Percentiles rank a stretch among this genome's conserved stretches.
Evolutionary conservation across 108 stramenopile species (phyloP).

Genomic region (Aureococcus anophagefferens): DNA sequence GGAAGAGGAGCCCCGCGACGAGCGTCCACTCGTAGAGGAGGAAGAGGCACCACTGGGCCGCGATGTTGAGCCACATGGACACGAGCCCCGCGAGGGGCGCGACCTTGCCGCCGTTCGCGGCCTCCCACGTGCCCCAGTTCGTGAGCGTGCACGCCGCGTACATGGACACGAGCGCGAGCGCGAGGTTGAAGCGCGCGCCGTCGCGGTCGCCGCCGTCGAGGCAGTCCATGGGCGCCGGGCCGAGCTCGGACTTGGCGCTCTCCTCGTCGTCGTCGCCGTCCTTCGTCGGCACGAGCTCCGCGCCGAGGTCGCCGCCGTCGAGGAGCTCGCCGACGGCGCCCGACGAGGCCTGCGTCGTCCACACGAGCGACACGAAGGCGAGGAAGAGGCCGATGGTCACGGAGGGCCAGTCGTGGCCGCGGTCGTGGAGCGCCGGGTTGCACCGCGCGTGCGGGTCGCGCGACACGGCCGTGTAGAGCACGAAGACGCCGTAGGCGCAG

Average conservation of each 20-base stretch:
- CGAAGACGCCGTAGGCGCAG: slow-evolving; percentile 66
- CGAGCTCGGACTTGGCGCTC: neutral
- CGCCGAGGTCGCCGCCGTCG: neutral
- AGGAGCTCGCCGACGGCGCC: neutral
- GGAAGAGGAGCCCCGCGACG: slow-evolving; percentile 72
- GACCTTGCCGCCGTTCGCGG: slow-evolving; percentile 52
- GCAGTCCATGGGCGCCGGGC: slow-evolving; percentile 14
- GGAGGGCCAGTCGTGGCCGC: slow-evolving; percentile 54
- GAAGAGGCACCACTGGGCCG: slow-evolving; percentile 73
- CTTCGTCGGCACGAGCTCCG: neutral
- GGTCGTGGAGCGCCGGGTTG: slow-evolving; percentile 54
- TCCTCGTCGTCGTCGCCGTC: slow-evolving; percentile 13
- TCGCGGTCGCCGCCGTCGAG: neutral
- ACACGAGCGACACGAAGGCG: slow-evolving; percentile 59
- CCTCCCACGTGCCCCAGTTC: slow-evolving; percentile 70
- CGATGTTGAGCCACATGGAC: slow-evolving; percentile 83
- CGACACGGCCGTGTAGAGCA: slow-evolving; percentile 75
- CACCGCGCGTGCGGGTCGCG: slow-evolving; percentile 65
- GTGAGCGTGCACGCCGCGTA: slow-evolving; percentile 84
- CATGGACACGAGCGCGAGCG: slow-evolving; percentile 60
- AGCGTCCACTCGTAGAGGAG: slow-evolving; percentile 79
- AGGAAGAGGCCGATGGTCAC: slow-evolving; percentile 65
- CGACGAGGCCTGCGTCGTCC: slow-evolving; percentile 65
- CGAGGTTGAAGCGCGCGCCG: slow-evolving; percentile 65
- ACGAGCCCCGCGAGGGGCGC: slow-evolving; percentile 57